Percentiles rank a stretch among this genome's conserved stretches.
phyloP scores from a whole-genome alignment of 192 early-diverging fungal genomes.

The Coemansia sp. region DNA sequence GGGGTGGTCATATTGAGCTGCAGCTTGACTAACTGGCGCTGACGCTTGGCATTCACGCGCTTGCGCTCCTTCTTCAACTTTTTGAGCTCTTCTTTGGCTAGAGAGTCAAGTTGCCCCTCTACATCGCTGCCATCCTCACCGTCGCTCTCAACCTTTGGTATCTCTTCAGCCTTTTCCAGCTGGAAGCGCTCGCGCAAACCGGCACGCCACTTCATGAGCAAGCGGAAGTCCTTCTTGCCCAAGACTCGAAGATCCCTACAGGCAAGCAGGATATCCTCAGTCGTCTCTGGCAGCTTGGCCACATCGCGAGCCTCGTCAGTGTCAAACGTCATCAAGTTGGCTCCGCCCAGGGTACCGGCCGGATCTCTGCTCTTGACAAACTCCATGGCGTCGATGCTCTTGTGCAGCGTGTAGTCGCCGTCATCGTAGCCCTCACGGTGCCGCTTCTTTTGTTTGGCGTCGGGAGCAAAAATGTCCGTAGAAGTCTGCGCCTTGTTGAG shows the following conservation, averaged over 20 bases:
- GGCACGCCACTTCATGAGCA: conserved; percentile 86
- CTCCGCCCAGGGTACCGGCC: conserved; percentile 72
- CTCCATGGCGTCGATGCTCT: conserved; percentile 70
- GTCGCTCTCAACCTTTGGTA: conserved; percentile 46
- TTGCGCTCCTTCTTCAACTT: conserved; percentile 60
- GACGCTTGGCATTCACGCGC: conserved; percentile 69
- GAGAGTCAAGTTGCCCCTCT: conserved; percentile 52
- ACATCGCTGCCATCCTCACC: conserved; percentile 49
- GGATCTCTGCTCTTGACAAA: conserved; percentile 82
- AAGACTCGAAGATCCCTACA: conserved; percentile 90
- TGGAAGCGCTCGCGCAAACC: conserved; percentile 64
- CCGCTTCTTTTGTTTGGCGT: conserved; percentile 76
- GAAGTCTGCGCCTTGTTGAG: conserved; percentile 55
- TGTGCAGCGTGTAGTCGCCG: conserved; percentile 89
- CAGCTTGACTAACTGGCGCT: conserved; percentile 71
- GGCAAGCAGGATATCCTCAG: conserved; percentile 75
- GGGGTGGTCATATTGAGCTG: conserved; percentile 80
- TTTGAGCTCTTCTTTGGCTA: conserved; percentile 52
- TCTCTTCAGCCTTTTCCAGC: conserved; percentile 50
- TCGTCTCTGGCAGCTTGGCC: conserved; percentile 66
- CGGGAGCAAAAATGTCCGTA: conserved; percentile 87
- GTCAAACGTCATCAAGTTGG: conserved; percentile 76
- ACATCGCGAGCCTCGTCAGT: conserved; percentile 65
- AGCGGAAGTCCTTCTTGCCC: conserved; percentile 92
- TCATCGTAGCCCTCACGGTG: conserved; percentile 97